Evolutionary conservation across 768 basidiomycete genomes (phyloP), one percentile per base, ranked within the genome.

Genomic region (Rhizopogon roseolus): DNA sequence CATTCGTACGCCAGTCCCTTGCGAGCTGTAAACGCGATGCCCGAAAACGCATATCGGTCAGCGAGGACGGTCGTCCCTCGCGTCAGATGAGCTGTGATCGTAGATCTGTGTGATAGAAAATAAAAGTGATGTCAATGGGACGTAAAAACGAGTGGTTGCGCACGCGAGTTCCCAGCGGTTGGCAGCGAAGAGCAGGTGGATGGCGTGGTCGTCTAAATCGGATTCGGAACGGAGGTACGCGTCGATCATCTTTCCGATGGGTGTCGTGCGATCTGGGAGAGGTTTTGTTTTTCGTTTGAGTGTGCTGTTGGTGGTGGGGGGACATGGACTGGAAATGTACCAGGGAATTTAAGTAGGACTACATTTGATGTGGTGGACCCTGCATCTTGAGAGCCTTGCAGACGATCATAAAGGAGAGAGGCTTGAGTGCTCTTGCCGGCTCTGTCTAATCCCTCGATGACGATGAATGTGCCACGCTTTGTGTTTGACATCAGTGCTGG

Each of bases 81-180:
- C 0, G 67, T 67, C 3, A 97, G 76, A 22, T 81, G 71, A 5
- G 70, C 62, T 53, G 81, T 74, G 49, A 98, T 93, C 0, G 74
- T 75, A 3, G 84, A 68, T 25, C 90, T 88, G 56, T 34, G 59
- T 27, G 32, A 34, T 43, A 7, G 22, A 19, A 48, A 22, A 52
- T 36, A 45, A 13, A 22, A 22, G 50, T 8, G 11, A 27, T 25
- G 28, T 34, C 32, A 49, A n/a, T 52, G 4, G 5, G 19, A 42
- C n/a, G 50, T 16, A 32, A 50, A 4, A 44, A 19, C n/a, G n/a
- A 25, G 19, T 34, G 51, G 16, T 53, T 32, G 32, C 82, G 52
- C 64, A 96, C 91, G 88, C 86, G 57, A 88, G 81, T 66, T 98
- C 95, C 97, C 97, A 98, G 36, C 96, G 81, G 66, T 99, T 99